Percentiles rank a stretch among this genome's conserved stretches.
Evolutionary conservation across 768 basidiomycete species (phyloP).

Genomic region (Tulasnella calospora): DNA sequence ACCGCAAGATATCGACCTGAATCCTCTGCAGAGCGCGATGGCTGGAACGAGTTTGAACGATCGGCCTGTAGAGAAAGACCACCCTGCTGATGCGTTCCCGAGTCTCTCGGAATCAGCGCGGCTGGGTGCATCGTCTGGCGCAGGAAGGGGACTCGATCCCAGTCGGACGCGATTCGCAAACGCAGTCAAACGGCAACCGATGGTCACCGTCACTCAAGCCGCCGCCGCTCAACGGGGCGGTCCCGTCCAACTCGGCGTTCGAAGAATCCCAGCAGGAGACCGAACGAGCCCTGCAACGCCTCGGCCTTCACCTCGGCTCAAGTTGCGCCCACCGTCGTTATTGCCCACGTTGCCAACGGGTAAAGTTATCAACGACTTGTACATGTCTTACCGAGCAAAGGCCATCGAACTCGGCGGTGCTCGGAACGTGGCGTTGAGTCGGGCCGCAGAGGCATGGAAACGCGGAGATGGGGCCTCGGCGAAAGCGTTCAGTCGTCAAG

Average conservation of each 20-base stretch:
- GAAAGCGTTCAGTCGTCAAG: constrained; percentile 89
- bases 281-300: constrained; percentile 30
- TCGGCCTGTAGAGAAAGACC: constrained; percentile 34
- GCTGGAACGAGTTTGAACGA: constrained; percentile 57
- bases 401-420: constrained; percentile 90
- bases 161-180: constrained; percentile 84
- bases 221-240: not conserved
- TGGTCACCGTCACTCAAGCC: constrained; percentile 25
- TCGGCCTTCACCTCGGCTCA: constrained; percentile 72
- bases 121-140: constrained; percentile 28
- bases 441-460: constrained; percentile 94
- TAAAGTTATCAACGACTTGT: constrained; percentile 67
- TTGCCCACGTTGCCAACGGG: constrained; percentile 89
- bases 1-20: constrained; percentile 77
- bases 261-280: constrained; percentile 14
- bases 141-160: constrained; percentile 60
- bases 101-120: constrained; percentile 37
- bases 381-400: constrained; percentile 82
- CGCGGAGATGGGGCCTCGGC: constrained; percentile 94
- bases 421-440: constrained; percentile 86
- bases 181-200: constrained; percentile 70
- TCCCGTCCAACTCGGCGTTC: not conserved
- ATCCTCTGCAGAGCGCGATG: constrained; percentile 62
- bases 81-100: constrained; percentile 10
- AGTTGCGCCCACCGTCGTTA: constrained; percentile 72